Evolutionary conservation across 495 filamentous ascomycete species (phyloP), one percentile per base, ranked within the genome.

Genomic region (Terfezia claveryi): DNA sequence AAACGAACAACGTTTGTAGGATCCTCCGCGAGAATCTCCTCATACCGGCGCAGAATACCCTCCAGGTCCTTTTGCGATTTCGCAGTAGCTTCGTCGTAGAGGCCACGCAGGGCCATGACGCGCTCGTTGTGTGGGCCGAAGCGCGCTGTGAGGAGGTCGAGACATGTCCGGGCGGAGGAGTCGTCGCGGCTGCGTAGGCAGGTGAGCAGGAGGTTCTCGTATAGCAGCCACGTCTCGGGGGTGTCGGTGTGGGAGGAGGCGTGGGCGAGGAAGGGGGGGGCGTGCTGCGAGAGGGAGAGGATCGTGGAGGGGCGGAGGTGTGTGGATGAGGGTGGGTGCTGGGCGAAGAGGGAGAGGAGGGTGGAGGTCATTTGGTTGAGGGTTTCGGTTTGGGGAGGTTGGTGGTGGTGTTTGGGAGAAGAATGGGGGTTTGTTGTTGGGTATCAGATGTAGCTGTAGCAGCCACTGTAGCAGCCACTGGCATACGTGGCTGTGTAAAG

Each of bases 141-240:
- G 20, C 91, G 85, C 36, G 71, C 70, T 8, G 76, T 79, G 49
- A 98, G 73, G 37, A 74, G 75, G 64, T 81, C 75, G 9, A 96
- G 78, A 62, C 82, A 87, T 56, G 72, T 59, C 53, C 77, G 74
- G 11, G 91, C 91, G 50, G 83, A 77, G 58, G 72, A 67, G 58
- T 94, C 83, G 64, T 96, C 85, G 16, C 85, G 81, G 8, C 83
- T 86, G 6, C 82, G 81, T n/a, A 96, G 73, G 63, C 82, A 91
- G 9, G 87, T 79, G 16, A 89, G 69, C 54, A 95, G 68, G 27
- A 94, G 75, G 64, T 89, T 85, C 67, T 96, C 91, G 63, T 87
- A 80, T n/a, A 69, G 73, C 4, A 74, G 72, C 83, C 87, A 96
- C 64, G 80, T 70, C 56, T 89, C 85, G 44, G 81, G 74, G 1